These are phyloP conservation scores for Lentinula sp. DNA, from an alignment of 768 basidiomycete species.

Conservation along the genomic window DNA sequence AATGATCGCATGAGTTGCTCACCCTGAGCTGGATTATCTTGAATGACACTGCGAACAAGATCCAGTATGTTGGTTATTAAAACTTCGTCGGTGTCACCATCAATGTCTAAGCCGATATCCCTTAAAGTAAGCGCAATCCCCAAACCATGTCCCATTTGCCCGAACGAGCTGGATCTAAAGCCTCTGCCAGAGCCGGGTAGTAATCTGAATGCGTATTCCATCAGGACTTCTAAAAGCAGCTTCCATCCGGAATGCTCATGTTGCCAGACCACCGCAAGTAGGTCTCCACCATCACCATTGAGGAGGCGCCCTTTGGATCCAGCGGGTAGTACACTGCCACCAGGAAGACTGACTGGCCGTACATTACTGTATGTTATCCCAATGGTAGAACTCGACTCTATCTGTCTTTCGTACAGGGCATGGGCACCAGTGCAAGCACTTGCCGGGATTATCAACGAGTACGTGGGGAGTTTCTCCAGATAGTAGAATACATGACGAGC, in stretches of 20 bases:
- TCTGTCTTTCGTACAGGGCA: slow-evolving; percentile 65
- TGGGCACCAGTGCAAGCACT: slow-evolving; percentile 59
- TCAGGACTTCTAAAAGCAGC: slow-evolving; percentile 73
- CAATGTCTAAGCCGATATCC: slow-evolving; percentile 70
- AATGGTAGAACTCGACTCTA: slow-evolving; percentile 41
- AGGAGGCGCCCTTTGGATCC: slow-evolving; percentile 66
- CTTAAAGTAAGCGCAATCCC: slow-evolving; percentile 45
- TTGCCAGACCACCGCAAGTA: slow-evolving; percentile 73
- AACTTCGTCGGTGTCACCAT: slow-evolving; percentile 52
- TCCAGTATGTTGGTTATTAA: slow-evolving; percentile 72
- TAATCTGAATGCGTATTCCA: slow-evolving; percentile 63
- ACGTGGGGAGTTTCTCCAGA: slow-evolving; percentile 64
- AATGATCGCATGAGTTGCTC: slow-evolving; percentile 61
- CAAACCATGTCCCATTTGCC: slow-evolving; percentile 31
- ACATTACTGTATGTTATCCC: slow-evolving; percentile 60
- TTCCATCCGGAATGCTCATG: slow-evolving; percentile 85
- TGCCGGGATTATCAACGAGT: slow-evolving; percentile 66
- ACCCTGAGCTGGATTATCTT: slow-evolving; percentile 61
- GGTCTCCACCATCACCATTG: slow-evolving; percentile 64
- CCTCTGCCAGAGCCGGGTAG: slow-evolving; percentile 27
- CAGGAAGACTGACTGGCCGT: slow-evolving; percentile 66
- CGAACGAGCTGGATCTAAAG: slow-evolving; percentile 52
- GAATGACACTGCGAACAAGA: slow-evolving; percentile 71
- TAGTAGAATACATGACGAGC: slow-evolving; percentile 70
- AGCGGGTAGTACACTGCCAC: slow-evolving; percentile 64